Conservation (phyloP, 2,329 filamentous ascomycete genomes). For the Chrysoporthe cubensis region DNA sequence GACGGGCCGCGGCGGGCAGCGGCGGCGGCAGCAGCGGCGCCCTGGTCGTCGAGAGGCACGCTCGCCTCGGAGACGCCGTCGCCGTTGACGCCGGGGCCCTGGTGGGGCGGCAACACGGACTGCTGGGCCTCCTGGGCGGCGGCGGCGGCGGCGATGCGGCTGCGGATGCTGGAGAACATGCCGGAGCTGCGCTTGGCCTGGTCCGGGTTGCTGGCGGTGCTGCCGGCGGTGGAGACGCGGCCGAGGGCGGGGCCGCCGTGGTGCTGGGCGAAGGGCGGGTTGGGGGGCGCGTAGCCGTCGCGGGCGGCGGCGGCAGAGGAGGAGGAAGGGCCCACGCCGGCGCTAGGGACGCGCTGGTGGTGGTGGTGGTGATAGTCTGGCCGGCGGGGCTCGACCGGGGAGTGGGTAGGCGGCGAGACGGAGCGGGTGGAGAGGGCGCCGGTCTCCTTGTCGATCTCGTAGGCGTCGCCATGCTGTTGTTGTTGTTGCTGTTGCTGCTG, state of each 20-base stretch:
- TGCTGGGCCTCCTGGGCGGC: neutral
- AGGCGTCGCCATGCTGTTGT: slow-evolving; percentile 40
- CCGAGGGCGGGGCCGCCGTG: slow-evolving; percentile 17
- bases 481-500: slow-evolving; percentile 27
- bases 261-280: slow-evolving; percentile 30
- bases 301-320: no score
- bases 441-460: slow-evolving; percentile 57
- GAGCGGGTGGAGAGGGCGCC: slow-evolving; percentile 37
- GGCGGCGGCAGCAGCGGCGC: slow-evolving; percentile 7
- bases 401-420: slow-evolving; percentile 29
- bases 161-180: slow-evolving; percentile 57
- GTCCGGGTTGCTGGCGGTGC: slow-evolving; percentile 35
- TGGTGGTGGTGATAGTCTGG: slow-evolving; percentile 19
- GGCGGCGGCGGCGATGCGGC: slow-evolving; percentile 39
- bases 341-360: no score
- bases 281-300: slow-evolving; percentile 30
- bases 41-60: slow-evolving; percentile 44
- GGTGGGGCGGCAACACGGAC: neutral
- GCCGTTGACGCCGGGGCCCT: slow-evolving; percentile 34
- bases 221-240: slow-evolving; percentile 28
- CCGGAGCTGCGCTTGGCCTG: slow-evolving; percentile 44
- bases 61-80: slow-evolving; percentile 50
- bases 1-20: slow-evolving; percentile 40
- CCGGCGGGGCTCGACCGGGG: slow-evolving; percentile 29
- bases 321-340: no score